Evolutionary conservation across 805 yeast genomes (phyloP).

Genomic region (Yamadazyma kitorensis): DNA sequence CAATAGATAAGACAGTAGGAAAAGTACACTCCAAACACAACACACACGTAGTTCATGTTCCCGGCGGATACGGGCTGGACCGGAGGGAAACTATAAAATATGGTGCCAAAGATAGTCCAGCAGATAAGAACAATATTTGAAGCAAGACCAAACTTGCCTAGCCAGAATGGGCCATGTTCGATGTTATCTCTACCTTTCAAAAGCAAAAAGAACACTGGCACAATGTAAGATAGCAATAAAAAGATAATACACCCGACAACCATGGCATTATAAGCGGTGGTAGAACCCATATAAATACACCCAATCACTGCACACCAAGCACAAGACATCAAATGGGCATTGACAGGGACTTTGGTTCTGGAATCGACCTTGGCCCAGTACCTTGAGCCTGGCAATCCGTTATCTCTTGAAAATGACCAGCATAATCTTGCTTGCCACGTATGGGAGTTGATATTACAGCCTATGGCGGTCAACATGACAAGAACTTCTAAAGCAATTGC

Average conservation of each 20-base stretch:
- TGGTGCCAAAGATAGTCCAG: slow-evolving; percentile 59
- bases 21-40: slow-evolving; percentile 44
- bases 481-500: slow-evolving; percentile 51
- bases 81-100: slow-evolving; percentile 65
- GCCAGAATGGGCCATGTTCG: slow-evolving; percentile 66
- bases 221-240: slow-evolving; percentile 53
- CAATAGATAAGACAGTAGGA: slow-evolving; percentile 50
- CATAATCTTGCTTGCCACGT: slow-evolving; percentile 68
- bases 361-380: slow-evolving; percentile 49
- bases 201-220: slow-evolving; percentile 51
- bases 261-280: slow-evolving; percentile 66
- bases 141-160: slow-evolving; percentile 52
- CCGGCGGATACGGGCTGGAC: slow-evolving; percentile 58
- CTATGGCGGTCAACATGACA: slow-evolving; percentile 52
- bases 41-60: slow-evolving; percentile 67
- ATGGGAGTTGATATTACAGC: slow-evolving; percentile 58
- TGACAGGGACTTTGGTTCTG: slow-evolving; percentile 52
- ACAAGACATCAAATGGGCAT: slow-evolving; percentile 57
- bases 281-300: slow-evolving; percentile 61
- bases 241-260: slow-evolving; percentile 60
- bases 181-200: slow-evolving; percentile 50
- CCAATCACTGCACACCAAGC: slow-evolving; percentile 53
- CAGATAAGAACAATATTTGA: slow-evolving; percentile 48
- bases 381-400: slow-evolving; percentile 55
- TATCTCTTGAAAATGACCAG: slow-evolving; percentile 69